These are phyloP conservation scores for Aristolochia contorta DNA, from an alignment of 164 flowering plant species.

Conservation along the genomic window DNA sequence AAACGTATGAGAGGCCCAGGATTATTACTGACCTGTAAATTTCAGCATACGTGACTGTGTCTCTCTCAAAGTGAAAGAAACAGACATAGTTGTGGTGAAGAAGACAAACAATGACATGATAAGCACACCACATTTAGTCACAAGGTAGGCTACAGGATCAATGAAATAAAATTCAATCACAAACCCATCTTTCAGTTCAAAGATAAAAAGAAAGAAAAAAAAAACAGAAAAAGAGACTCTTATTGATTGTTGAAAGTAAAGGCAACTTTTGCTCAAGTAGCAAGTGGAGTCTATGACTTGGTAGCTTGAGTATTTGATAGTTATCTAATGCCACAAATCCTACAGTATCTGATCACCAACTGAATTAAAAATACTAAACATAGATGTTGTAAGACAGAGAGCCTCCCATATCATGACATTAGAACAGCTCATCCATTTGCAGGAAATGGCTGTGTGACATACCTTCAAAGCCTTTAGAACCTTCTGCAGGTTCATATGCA, in stretches of 20 bases:
- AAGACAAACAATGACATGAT: slow-evolving; percentile 98
- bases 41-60: slow-evolving; percentile 98
- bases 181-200: neutral
- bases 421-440: neutral
- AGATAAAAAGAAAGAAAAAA: neutral
- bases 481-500: slow-evolving; percentile 67
- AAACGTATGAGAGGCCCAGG: neutral
- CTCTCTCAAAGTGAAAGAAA: slow-evolving; percentile 94
- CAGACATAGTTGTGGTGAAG: slow-evolving; percentile 98
- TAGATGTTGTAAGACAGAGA: too few relatives aligned
- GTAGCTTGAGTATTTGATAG: neutral
- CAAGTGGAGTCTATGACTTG: neutral
- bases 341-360: neutral
- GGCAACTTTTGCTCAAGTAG: neutral
- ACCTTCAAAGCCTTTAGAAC: slow-evolving; percentile 78
- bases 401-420: too few relatives aligned
- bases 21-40: slow-evolving; percentile 64
- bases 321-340: neutral
- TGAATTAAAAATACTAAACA: too few relatives aligned
- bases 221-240: neutral
- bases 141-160: slow-evolving; percentile 69
- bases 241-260: neutral
- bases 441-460: slow-evolving; percentile 11
- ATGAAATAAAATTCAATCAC: neutral
- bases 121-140: slow-evolving; percentile 93